Conservation (phyloP, 2,329 filamentous ascomycete species). For the Neurospora crassa region DNA sequence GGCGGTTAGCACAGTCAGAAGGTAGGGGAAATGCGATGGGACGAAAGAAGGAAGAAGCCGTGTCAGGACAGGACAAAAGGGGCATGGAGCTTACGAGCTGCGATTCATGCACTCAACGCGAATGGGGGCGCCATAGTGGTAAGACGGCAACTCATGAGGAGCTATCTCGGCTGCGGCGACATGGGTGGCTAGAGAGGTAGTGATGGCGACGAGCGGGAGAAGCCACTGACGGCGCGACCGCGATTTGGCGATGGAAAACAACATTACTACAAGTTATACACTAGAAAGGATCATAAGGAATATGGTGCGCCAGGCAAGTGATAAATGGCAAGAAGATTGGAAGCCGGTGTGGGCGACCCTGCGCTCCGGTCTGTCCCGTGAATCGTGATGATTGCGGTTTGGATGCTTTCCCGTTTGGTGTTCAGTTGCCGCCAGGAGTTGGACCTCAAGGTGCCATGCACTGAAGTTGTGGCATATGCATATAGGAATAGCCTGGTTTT, state of each 20-base stretch:
- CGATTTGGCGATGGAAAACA: background rate
- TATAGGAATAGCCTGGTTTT: background rate
- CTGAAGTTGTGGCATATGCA: background rate
- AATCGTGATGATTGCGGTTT: background rate
- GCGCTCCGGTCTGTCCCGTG: background rate
- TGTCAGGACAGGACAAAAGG: background rate
- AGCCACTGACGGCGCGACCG: background rate
- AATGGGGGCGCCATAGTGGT: slow-evolving; percentile 58
- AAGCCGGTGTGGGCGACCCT: background rate
- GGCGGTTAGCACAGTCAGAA: slow-evolving; percentile 4
- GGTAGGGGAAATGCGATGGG: too few relatives aligned
- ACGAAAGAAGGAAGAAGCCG: background rate
- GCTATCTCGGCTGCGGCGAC: background rate
- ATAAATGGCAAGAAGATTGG: background rate
- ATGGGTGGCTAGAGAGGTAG: background rate
- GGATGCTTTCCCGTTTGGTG: background rate
- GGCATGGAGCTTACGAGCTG: slow-evolving; percentile 48
- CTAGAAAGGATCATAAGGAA: background rate
- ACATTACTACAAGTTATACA: background rate
- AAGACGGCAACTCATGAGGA: slow-evolving; percentile 39
- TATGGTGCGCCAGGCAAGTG: background rate
- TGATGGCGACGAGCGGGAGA: background rate
- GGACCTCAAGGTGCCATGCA: background rate
- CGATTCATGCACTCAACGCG: slow-evolving; percentile 66
- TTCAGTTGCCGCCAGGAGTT: background rate